These are phyloP conservation scores for Trichosporon coremiiforme DNA, from an alignment of 1,284 basidiomycete species.

Conservation along the genomic window DNA sequence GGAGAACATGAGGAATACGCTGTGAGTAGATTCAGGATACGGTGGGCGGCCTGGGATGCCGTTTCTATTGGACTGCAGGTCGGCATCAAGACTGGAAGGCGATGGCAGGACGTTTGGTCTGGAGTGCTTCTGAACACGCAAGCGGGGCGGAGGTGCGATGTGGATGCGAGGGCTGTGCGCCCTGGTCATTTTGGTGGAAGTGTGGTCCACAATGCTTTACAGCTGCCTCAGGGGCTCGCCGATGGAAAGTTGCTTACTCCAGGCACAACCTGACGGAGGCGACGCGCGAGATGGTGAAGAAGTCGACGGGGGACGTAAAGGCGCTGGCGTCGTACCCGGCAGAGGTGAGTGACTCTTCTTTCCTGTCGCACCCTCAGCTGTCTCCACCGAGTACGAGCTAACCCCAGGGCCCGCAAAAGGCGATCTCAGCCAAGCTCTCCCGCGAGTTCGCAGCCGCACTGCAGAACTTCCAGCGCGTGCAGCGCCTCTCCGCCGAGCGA, in stretches of 20 bases:
- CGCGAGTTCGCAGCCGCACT: constrained; percentile 89
- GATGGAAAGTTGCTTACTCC: constrained; percentile 18
- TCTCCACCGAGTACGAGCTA: no score
- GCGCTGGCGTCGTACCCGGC: constrained; percentile 71
- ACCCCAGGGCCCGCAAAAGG: constrained; percentile 49
- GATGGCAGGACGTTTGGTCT: no score
- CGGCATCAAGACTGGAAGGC: no score
- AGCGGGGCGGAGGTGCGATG: no score
- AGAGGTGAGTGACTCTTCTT: constrained; percentile 30
- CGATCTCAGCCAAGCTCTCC: constrained; percentile 81
- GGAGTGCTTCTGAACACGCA: no score
- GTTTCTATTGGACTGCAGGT: no score
- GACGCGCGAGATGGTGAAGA: constrained; percentile 90
- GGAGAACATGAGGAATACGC: constrained; percentile 63
- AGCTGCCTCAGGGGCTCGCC: no score
- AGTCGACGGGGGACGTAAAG: constrained; percentile 89
- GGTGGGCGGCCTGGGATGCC: no score
- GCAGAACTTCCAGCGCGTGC: constrained; percentile 85
- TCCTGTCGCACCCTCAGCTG: background rate
- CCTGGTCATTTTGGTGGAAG: background rate
- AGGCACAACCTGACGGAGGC: constrained; percentile 83
- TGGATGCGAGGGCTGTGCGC: background rate
- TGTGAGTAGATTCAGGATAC: no score
- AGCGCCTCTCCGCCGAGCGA: constrained; percentile 82
- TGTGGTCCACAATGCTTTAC: background rate